Evolutionary conservation across 2,329 filamentous ascomycete genomes (phyloP).

Genomic region (Stagonosporopsis vannaccii): DNA sequence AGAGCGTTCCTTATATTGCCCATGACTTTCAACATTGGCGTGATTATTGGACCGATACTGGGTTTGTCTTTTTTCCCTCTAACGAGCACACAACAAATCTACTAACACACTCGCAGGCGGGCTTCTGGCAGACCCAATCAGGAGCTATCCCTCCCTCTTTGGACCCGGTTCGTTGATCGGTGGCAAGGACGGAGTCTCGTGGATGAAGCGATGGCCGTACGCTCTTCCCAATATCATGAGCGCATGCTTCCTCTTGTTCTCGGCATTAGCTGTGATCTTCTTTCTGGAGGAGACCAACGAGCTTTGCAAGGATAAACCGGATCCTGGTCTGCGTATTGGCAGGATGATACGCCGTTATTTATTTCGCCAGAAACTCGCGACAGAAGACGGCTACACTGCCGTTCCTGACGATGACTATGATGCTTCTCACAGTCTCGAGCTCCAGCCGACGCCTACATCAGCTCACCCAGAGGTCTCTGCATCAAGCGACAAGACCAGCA

Average conservation of each 20-base stretch:
- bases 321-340: conserved; percentile 51
- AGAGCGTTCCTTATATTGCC: conserved; percentile 66
- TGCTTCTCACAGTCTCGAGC: conserved; percentile 33
- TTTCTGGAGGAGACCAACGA: conserved; percentile 69
- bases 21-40: conserved; percentile 72
- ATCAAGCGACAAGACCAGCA: conserved; percentile 21
- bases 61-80: no score
- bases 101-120: conserved; percentile 62
- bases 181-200: conserved; percentile 64
- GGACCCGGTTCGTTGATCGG: conserved; percentile 65
- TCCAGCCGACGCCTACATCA: conserved; percentile 42
- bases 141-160: conserved; percentile 68
- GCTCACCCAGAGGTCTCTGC: conserved; percentile 10
- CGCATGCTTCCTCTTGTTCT: conserved; percentile 64
- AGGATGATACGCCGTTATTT: conserved; percentile 47
- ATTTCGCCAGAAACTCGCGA: conserved; percentile 34
- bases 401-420: conserved; percentile 40
- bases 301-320: conserved; percentile 49
- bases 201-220: conserved; percentile 72
- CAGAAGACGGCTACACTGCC: conserved; percentile 40
- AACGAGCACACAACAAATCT: neutral
- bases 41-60: conserved; percentile 55
- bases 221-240: conserved; percentile 74
- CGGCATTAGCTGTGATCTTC: conserved; percentile 64
- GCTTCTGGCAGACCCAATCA: conserved; percentile 70